Conservation (phyloP, 192 early-diverging fungal species). For the Podochytrium sp. region DNA sequence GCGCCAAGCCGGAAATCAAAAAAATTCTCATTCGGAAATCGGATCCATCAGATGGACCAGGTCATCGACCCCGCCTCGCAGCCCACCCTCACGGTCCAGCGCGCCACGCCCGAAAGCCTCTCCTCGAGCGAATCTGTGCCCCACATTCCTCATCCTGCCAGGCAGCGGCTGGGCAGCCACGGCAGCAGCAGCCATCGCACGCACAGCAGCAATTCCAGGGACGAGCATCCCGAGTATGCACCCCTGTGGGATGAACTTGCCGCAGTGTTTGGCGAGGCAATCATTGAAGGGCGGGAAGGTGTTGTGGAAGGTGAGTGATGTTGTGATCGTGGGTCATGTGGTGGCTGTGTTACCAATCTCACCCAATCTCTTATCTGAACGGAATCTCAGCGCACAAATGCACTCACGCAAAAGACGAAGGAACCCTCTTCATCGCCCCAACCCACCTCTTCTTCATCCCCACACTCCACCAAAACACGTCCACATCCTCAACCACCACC, state of each 20-base stretch:
- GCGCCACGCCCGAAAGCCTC: no score
- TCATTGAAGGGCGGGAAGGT: neutral
- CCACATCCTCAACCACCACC: no score
- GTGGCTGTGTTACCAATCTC: neutral
- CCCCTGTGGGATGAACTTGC: neutral
- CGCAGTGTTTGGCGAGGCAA: neutral
- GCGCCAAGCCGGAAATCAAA: no score
- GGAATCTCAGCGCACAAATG: neutral
- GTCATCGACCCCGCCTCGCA: no score
- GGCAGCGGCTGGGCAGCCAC: no score
- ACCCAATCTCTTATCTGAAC: neutral
- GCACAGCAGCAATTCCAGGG: neutral
- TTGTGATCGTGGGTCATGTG: neutral
- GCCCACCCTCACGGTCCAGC: no score
- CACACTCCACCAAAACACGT: no score
- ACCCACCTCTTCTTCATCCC: neutral
- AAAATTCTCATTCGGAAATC: no score
- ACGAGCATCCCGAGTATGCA: neutral
- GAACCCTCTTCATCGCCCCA: neutral
- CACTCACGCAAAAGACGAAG: neutral
- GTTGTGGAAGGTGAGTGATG: neutral
- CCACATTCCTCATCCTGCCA: no score
- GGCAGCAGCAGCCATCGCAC: no score
- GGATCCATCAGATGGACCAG: no score
- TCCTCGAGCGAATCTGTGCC: no score